A percentile compares a stretch with the other conserved stretches of the same genome.
Evolutionary conservation across 2,329 filamentous ascomycete genomes (phyloP).

Genomic region (Monilinia polystroma): DNA sequence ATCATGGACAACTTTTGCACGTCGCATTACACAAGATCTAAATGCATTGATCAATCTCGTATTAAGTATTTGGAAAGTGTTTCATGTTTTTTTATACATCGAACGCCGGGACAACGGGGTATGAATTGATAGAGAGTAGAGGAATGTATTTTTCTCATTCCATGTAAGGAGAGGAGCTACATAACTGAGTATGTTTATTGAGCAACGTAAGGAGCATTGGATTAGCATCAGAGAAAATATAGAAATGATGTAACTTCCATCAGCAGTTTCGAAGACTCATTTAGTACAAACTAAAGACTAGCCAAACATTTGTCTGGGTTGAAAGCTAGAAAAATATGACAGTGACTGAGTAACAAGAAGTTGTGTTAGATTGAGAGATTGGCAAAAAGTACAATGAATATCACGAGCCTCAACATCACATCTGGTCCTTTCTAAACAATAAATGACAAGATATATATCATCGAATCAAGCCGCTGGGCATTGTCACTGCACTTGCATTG

Average conservation of each 20-base stretch:
- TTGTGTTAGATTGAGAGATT: neutral
- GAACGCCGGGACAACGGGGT: too few relatives aligned
- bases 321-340: too few relatives aligned
- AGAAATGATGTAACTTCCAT: too few relatives aligned
- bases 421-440: neutral
- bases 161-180: neutral
- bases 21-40: conserved; percentile 7
- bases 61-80: neutral
- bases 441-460: neutral
- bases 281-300: too few relatives aligned
- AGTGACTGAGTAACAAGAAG: neutral
- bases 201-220: neutral
- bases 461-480: neutral
- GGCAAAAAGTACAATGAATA: neutral
- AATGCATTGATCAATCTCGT: conserved; percentile 6
- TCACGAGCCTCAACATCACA: neutral
- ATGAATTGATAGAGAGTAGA: neutral
- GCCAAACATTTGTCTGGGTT: too few relatives aligned
- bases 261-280: too few relatives aligned
- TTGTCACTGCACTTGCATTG: conserved; percentile 2
- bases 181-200: neutral
- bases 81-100: neutral
- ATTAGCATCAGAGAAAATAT: neutral
- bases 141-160: neutral
- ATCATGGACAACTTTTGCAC: neutral